Evolutionary conservation across 345 rosid genomes (phyloP), one percentile per base, ranked within the genome.

Genomic region (Hevea brasiliensis): DNA sequence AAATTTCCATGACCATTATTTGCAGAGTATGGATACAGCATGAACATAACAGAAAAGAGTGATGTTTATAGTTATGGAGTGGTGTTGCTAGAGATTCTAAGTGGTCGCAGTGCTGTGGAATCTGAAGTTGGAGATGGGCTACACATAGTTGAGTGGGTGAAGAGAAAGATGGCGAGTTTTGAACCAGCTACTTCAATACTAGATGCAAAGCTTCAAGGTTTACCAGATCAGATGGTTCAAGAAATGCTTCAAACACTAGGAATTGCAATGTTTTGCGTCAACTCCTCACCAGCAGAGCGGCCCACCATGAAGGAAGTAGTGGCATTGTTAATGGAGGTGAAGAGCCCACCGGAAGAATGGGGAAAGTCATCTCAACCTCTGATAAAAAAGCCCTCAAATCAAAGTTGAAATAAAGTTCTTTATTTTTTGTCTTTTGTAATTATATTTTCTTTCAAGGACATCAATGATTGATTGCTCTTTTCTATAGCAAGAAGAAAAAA

Each of bases 251-350:
- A 94, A 74, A 90, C 97, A 27, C 82, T 92, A 0, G 97, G 97
- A 14, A 90, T 94, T 12, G 97, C 98, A 0, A 92, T 94, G 95
- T 90, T 94, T 79, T 94, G 98, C 50, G 98, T 94, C 73, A 92
- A 94, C 73, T 86, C 94, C 6, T 90, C 92, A 0, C 98, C 97
- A 0, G 85, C 80, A 3, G 97, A 94, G 66, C 72, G 98, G 62
- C 98, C 98, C 0, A 82, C 93, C 35, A 94, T 94, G 98, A 94
- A 94, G 83, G 97, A 94, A 81, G 98, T 94, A 61, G 93, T 94
- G 68, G 92, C 98, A 12, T 44, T 94, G 84, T 79, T 94, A 54
- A 86, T 78, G 90, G 97, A 94, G 77, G 97, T 94, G 77, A 94
- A 94, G 85, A 90, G 91, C 76, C 76, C 90, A 77, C 88, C 91